These are phyloP conservation scores for Paraglomus occultum DNA, from an alignment of 192 early-diverging fungal genomes.

Conservation along the genomic window DNA sequence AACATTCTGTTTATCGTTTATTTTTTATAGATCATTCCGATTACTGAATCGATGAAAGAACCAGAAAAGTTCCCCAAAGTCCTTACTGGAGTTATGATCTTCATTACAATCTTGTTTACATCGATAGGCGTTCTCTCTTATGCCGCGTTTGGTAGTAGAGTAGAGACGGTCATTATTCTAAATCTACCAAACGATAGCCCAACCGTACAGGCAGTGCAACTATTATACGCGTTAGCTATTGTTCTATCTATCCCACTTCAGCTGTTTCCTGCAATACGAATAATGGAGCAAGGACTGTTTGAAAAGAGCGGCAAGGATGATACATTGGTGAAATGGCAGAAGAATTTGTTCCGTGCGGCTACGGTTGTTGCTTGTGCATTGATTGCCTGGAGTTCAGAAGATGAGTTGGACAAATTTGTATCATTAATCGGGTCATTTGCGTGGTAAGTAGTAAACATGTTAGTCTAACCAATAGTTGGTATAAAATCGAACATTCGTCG, in stretches of 20 bases:
- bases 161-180: slow-evolving; percentile 85
- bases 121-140: slow-evolving; percentile 81
- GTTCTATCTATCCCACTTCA: slow-evolving; percentile 90
- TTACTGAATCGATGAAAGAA: slow-evolving; percentile 86
- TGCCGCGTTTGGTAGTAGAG: slow-evolving; percentile 78
- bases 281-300: slow-evolving; percentile 87
- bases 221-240: slow-evolving; percentile 89
- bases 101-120: slow-evolving; percentile 80
- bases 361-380: slow-evolving; percentile 66
- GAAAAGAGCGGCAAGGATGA: slow-evolving; percentile 78
- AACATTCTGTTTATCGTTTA: neutral
- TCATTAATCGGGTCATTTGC: slow-evolving; percentile 70
- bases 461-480: neutral
- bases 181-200: slow-evolving; percentile 74
- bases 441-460: slow-evolving; percentile 32
- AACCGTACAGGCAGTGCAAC: slow-evolving; percentile 70
- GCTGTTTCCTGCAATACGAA: slow-evolving; percentile 91
- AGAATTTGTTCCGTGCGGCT: slow-evolving; percentile 75
- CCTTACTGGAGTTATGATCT: slow-evolving; percentile 72
- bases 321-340: slow-evolving; percentile 78
- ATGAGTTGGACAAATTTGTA: slow-evolving; percentile 79
- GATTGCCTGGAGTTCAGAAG: slow-evolving; percentile 74
- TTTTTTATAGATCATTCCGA: slow-evolving; percentile 62
- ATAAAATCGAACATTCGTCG: neutral
- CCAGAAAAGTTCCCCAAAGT: slow-evolving; percentile 86